Conservation (phyloP, 73 alveolate genomes). For the Effrenium voratum region DNA sequence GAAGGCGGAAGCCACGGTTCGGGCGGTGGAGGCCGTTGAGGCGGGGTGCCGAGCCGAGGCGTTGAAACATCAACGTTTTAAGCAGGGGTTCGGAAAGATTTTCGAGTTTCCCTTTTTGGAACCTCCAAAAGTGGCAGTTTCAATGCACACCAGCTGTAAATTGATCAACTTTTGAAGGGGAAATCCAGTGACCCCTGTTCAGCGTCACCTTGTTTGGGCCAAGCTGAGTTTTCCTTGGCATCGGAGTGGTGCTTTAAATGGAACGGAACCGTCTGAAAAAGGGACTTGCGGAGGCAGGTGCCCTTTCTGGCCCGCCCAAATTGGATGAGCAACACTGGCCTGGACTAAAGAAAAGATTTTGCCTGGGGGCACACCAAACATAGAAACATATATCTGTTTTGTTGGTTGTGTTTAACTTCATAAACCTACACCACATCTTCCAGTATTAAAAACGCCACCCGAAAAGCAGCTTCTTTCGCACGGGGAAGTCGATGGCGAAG, state of each 20-base stretch:
- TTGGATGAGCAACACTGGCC: no score
- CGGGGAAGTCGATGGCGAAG: background rate
- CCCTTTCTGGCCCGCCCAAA: no score
- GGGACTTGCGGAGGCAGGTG: no score
- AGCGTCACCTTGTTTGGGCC: no score
- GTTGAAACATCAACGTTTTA: background rate
- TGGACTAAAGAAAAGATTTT: no score
- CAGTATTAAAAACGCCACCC: background rate
- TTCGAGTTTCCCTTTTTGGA: background rate
- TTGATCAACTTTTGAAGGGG: background rate
- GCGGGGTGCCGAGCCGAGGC: background rate
- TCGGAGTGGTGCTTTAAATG: no score
- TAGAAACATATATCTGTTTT: background rate
- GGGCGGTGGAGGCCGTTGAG: conserved; percentile 17
- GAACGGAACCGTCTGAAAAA: no score
- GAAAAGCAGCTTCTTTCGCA: background rate
- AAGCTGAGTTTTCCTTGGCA: no score
- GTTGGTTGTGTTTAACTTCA: background rate
- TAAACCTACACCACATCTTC: background rate
- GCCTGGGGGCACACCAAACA: no score
- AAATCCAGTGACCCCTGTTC: no score
- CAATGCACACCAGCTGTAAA: background rate
- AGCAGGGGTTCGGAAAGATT: background rate
- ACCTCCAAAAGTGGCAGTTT: no score
- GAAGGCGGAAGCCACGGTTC: conserved; percentile 2